phyloP scores from a whole-genome alignment of 2,329 filamentous ascomycete genomes.

The Phaeophleospora eucalypticola region DNA sequence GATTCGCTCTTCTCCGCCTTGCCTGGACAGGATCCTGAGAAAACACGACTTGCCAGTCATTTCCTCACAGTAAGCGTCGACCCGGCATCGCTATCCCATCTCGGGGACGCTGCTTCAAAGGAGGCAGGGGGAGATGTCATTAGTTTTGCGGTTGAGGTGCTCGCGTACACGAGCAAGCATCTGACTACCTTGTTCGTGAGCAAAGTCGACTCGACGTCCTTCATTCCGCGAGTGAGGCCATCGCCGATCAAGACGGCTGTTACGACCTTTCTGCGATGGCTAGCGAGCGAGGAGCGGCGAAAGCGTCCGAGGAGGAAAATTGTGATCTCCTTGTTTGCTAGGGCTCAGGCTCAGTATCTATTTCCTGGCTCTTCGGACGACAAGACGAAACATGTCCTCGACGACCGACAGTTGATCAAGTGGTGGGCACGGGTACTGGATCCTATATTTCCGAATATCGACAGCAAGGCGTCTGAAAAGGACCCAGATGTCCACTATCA shows the following conservation, averaged over 20 bases:
- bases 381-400: constrained; percentile 78
- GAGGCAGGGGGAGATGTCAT: constrained; percentile 52
- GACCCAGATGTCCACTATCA: constrained; percentile 45
- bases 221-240: constrained; percentile 61
- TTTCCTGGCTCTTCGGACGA: constrained; percentile 91
- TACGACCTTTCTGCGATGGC: constrained; percentile 69
- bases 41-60: constrained; percentile 83
- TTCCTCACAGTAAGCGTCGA: constrained; percentile 57
- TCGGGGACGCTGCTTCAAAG: constrained; percentile 22
- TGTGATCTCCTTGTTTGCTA: constrained; percentile 84
- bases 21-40: constrained; percentile 65
- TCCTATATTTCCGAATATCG: constrained; percentile 55
- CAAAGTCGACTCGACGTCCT: constrained; percentile 95
- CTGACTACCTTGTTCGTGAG: constrained; percentile 89
- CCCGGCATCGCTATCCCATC: constrained; percentile 15
- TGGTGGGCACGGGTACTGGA: constrained; percentile 95
- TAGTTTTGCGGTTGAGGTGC: constrained; percentile 78
- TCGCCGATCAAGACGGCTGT: constrained; percentile 74
- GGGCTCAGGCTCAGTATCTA: constrained; percentile 88
- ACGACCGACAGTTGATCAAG: constrained; percentile 82
- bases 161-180: constrained; percentile 75
- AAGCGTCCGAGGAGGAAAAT: constrained; percentile 41
- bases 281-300: constrained; percentile 61
- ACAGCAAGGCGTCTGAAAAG: constrained; percentile 7
- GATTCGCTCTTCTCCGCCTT: constrained; percentile 75